Evolutionary conservation across 805 yeast genomes (phyloP).

Genomic region (Sungouiozyma intestinalis): DNA sequence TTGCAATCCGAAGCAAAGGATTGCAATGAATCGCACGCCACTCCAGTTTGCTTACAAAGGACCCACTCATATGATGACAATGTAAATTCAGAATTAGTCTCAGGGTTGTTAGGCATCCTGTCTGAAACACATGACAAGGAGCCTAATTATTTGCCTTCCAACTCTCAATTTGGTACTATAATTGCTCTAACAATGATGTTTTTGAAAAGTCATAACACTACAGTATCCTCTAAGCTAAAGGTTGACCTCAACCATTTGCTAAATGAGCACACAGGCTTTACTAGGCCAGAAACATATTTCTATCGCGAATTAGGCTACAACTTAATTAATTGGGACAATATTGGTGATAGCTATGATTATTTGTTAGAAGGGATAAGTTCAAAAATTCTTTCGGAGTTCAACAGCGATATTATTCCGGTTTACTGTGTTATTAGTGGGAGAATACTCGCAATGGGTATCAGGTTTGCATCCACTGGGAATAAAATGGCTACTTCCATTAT

Average conservation of each 20-base stretch:
- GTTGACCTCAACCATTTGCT: conserved; percentile 38
- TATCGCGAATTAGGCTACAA: conserved; percentile 53
- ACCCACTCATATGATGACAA: not conserved
- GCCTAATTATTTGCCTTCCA: conserved; percentile 23
- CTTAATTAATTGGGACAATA: conserved; percentile 61
- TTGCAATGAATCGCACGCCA: not conserved
- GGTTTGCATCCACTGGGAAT: conserved; percentile 62
- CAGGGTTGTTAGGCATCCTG: conserved; percentile 12
- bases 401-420: conserved; percentile 52
- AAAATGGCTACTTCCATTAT: conserved; percentile 39
- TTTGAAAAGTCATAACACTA: conserved; percentile 50
- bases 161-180: conserved; percentile 55
- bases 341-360: conserved; percentile 34
- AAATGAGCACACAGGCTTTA: conserved; percentile 4
- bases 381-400: conserved; percentile 23
- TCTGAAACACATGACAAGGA: conserved; percentile 16
- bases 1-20: conserved; percentile 30
- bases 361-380: conserved; percentile 11
- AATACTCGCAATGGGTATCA: conserved; percentile 63
- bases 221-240: conserved; percentile 50
- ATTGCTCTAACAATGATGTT: conserved; percentile 67
- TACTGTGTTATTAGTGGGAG: conserved; percentile 65
- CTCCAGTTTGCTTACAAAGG: not conserved
- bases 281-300: conserved; percentile 65
- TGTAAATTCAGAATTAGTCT: conserved; percentile 1